These are phyloP conservation scores for Paracoccidioides lutzii DNA, from an alignment of 2,329 filamentous ascomycete species.

Conservation along the genomic window DNA sequence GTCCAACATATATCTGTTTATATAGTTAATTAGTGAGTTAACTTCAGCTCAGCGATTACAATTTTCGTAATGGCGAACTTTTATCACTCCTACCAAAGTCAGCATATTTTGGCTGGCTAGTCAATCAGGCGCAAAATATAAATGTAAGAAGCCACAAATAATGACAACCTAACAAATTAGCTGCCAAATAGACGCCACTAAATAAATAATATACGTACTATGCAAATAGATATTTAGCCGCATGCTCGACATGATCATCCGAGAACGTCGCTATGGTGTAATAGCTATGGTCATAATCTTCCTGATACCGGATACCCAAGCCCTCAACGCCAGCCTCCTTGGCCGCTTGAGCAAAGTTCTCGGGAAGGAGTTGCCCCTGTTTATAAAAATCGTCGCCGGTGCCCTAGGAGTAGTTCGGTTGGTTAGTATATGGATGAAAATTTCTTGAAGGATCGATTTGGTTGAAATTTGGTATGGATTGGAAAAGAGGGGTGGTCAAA, in stretches of 20 bases:
- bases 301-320: conserved; percentile 67
- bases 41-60: background rate
- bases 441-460: background rate
- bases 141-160: background rate
- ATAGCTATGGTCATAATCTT: conserved; percentile 94
- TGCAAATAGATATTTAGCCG: conserved; percentile 66
- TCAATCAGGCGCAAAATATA: no score
- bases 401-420: conserved; percentile 40
- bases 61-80: background rate
- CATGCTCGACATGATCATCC: conserved; percentile 81
- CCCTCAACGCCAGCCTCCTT: conserved; percentile 61
- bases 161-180: conserved; percentile 3
- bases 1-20: no score
- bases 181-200: background rate
- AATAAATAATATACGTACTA: conserved; percentile 33
- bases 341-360: conserved; percentile 76
- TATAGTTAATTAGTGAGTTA: no score
- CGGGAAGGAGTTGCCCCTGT: conserved; percentile 78
- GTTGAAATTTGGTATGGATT: background rate
- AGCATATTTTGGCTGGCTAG: conserved; percentile 4
- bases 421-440: background rate
- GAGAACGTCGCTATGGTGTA: conserved; percentile 89
- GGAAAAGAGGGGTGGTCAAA: background rate
- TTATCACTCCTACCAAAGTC: conserved; percentile 15
- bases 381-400: conserved; percentile 96